These are phyloP conservation scores for Jasminum sambac DNA, from an alignment of 257 asterid species.

Conservation along the genomic window DNA sequence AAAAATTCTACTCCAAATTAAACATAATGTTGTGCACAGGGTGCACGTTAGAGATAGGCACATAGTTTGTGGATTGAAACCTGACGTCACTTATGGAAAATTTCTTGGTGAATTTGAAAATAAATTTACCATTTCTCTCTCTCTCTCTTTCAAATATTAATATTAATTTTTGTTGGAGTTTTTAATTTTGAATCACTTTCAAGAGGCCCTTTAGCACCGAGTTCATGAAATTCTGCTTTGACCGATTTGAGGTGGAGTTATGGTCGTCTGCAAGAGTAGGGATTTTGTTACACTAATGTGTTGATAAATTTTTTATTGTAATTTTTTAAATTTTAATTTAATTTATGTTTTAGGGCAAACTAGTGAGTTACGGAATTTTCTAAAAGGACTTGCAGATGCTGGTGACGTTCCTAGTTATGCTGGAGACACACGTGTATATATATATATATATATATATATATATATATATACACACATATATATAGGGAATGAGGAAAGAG, in stretches of 20 bases:
- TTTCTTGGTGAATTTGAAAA: conserved; percentile 30
- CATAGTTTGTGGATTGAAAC: conserved; percentile 30
- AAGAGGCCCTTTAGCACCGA: conserved; percentile 60
- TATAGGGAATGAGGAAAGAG: too few species aligned
- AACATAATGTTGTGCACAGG: too few species aligned
- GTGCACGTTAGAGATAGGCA: conserved; percentile 27
- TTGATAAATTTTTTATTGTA: too few species aligned
- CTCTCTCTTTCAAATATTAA: too few species aligned
- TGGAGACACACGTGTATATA: too few species aligned
- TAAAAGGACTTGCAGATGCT: conserved; percentile 41
- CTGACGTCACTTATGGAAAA: conserved; percentile 41
- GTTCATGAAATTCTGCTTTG: conserved; percentile 55
- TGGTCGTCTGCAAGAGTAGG: conserved; percentile 58
- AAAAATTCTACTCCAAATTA: too few species aligned
- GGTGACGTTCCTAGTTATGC: conserved; percentile 49
- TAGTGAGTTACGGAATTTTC: conserved; percentile 39
- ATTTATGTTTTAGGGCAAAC: conserved; percentile 28
- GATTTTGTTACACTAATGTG: too few species aligned
- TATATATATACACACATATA: too few species aligned
- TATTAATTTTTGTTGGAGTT: neutral
- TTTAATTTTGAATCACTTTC: conserved; percentile 8
- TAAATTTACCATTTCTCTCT: neutral
- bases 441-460: too few species aligned
- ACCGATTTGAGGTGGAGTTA: conserved; percentile 54
- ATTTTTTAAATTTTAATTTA: too few species aligned